phyloP scores from a whole-genome alignment of 2,329 filamentous ascomycete species.

The Talaromyces sp. region DNA sequence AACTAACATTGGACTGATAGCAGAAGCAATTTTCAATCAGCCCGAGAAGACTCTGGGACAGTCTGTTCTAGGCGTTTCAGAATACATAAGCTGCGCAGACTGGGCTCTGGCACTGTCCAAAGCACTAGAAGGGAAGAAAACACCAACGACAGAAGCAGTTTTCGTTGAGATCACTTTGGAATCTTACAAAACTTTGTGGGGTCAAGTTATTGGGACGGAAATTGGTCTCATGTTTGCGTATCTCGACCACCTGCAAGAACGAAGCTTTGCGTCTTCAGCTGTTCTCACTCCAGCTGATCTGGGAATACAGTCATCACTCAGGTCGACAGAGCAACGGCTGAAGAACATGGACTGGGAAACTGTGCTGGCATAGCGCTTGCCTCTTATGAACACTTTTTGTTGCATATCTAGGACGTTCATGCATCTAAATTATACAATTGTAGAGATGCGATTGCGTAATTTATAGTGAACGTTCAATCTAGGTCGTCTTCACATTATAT shows the following conservation, averaged over 20 bases:
- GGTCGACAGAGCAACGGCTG: not conserved
- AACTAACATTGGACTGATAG: not conserved
- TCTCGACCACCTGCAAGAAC: not conserved
- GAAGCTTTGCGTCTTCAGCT: not conserved
- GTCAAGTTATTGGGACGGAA: not conserved
- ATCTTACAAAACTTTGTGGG: not conserved
- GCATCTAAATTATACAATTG: not conserved
- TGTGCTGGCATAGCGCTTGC: not conserved
- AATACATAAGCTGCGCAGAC: not conserved
- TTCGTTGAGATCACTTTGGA: not conserved
- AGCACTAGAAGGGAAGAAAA: not conserved
- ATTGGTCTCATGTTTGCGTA: not conserved
- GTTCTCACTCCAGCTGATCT: not conserved
- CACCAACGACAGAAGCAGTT: not conserved
- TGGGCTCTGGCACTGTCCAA: not conserved
- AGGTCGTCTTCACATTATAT: not conserved
- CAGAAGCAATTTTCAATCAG: not conserved
- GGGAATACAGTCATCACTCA: not conserved
- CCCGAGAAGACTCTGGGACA: not conserved
- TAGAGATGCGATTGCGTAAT: no score
- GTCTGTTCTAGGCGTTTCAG: not conserved
- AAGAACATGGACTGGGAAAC: not conserved
- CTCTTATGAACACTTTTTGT: no score
- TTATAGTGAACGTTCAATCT: not conserved
- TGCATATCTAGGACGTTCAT: no score